Evolutionary conservation across 2,329 filamentous ascomycete genomes (phyloP), one percentile per base, ranked within the genome.

Genomic region (Pyrenochaeta sp.): DNA sequence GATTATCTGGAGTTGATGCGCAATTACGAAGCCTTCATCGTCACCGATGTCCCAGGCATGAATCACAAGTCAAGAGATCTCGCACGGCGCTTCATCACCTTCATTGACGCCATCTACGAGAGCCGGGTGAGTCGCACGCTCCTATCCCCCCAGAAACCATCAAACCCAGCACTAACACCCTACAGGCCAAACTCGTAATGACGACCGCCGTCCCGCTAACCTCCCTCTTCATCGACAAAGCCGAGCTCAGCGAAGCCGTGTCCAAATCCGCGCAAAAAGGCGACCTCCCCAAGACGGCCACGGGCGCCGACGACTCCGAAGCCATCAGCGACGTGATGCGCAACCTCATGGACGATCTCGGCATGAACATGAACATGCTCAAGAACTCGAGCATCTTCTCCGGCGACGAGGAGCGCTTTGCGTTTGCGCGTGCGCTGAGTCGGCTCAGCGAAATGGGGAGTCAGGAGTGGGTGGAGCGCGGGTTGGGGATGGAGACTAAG

Each of bases 21-120:
- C 43, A 87, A 87, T 57, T 99, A 97, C 71, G 88, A 96, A 49
- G 86, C 92, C 2, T 97, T 99, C 64, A 84, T 99, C 53, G 83
- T 99, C 7, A 96, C 91, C 0, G 88, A 92, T 37, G 86, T 97
- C 1, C 94, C 94, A 0, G 89, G 87, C 5, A 97, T 99, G 94
- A 94, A 87, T 27, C 83, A 90, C 55, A 84, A 84, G 41, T 85
- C 91, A 64, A 84, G 94, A 14, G 94, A 99, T 73, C 80, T 96
- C 26, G 94, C 94, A 0, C 79, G 94, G 9, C 82, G 94, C 4
- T 96, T 99, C 72, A 99, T 99, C 69, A 99, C 93, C 0, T 96
- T 99, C 60, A 90, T 99, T 55, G 94, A 99, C 68, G 93, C 94
- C 5, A 87, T 96, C 4, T 99, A 99, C 67, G 94, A 99, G 72